phyloP scores from a whole-genome alignment of 2,329 filamentous ascomycete genomes.

The Sodiomyces alkalinus region DNA sequence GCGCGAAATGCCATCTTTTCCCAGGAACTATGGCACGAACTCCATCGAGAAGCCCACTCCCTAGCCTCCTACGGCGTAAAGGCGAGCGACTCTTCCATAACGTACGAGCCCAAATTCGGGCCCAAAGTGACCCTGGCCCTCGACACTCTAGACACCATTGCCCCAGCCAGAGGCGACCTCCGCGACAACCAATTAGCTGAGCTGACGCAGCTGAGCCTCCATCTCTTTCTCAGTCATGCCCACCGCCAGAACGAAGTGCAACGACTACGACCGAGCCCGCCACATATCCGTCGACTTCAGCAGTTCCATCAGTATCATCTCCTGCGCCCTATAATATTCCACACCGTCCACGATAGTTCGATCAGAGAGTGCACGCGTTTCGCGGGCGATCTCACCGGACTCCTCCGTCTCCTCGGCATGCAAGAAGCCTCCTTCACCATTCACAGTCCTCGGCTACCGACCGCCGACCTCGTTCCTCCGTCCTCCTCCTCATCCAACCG shows the following conservation, averaged over 20 bases:
- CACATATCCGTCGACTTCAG: conserved; percentile 21
- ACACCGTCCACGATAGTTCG: conserved; percentile 27
- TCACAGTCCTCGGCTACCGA: conserved; percentile 18
- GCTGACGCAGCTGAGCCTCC: conserved; percentile 49
- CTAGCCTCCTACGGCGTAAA: conserved; percentile 57
- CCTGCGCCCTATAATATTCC: conserved; percentile 35
- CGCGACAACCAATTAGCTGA: conserved; percentile 42
- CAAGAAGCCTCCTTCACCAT: conserved; percentile 25
- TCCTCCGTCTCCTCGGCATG: conserved; percentile 31
- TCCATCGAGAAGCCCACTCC: conserved; percentile 65
- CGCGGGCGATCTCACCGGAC: conserved; percentile 25
- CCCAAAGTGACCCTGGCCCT: conserved; percentile 41
- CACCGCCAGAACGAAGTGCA: conserved; percentile 61
- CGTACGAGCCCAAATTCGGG: conserved; percentile 34
- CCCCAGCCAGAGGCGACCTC: conserved; percentile 14
- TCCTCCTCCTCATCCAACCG: conserved; percentile 18
- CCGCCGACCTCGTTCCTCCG: conserved; percentile 12
- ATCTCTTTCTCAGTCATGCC: conserved; percentile 62
- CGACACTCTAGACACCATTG: conserved; percentile 11
- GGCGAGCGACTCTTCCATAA: conserved; percentile 41
- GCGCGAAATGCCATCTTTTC: conserved; percentile 68
- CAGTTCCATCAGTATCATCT: conserved; percentile 33
- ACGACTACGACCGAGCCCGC: conserved; percentile 42
- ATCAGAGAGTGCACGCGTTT: conserved; percentile 23
- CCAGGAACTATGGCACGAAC: conserved; percentile 81